A percentile compares a stretch with the other conserved stretches of the same genome.
phyloP scores from a whole-genome alignment of 2,329 filamentous ascomycete species.

The Piedraia hortae region DNA sequence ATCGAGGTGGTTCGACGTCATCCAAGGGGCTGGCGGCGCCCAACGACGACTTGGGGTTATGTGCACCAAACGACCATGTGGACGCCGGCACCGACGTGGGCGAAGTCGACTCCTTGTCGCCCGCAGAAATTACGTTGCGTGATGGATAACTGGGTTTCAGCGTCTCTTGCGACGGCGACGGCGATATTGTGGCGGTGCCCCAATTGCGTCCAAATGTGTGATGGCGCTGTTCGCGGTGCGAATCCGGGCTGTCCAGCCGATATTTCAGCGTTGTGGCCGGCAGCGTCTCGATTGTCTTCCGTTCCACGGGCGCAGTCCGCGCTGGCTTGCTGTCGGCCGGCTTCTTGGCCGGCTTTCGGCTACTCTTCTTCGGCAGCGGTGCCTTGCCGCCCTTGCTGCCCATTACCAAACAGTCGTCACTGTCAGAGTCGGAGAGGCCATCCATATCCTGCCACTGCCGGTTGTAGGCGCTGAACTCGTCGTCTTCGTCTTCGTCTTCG shows the following conservation, averaged over 20 bases:
- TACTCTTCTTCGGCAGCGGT: conserved; percentile 19
- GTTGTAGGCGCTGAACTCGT: conserved; percentile 11
- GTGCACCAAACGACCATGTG: conserved; percentile 12
- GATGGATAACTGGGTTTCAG: conserved; percentile 42
- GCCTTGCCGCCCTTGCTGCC: too few relatives aligned
- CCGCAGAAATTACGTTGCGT: conserved; percentile 23
- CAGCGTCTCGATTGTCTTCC: conserved; percentile 61
- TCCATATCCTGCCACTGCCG: conserved; percentile 17
- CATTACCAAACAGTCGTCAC: conserved; percentile 54
- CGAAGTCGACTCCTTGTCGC: conserved; percentile 2
- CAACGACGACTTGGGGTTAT: conserved; percentile 10
- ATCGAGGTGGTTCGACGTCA: conserved; percentile 10
- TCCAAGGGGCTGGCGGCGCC: conserved; percentile 18
- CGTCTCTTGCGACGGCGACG: conserved; percentile 62
- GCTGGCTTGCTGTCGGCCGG: conserved; percentile 14
- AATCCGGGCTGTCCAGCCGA: conserved; percentile 45
- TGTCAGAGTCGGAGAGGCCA: conserved; percentile 20
- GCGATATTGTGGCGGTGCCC: conserved; percentile 22
- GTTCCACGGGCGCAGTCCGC: conserved; percentile 24
- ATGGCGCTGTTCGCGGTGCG: conserved; percentile 11
- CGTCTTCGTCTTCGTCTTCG: conserved; percentile 35
- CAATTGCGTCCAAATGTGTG: conserved; percentile 18
- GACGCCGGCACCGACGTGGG: conserved; percentile 3
- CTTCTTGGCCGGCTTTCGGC: conserved; percentile 18
- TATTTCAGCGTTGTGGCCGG: conserved; percentile 75